Conservation (phyloP, 2,329 filamentous ascomycete genomes). For the Colletotrichum limetticola region DNA sequence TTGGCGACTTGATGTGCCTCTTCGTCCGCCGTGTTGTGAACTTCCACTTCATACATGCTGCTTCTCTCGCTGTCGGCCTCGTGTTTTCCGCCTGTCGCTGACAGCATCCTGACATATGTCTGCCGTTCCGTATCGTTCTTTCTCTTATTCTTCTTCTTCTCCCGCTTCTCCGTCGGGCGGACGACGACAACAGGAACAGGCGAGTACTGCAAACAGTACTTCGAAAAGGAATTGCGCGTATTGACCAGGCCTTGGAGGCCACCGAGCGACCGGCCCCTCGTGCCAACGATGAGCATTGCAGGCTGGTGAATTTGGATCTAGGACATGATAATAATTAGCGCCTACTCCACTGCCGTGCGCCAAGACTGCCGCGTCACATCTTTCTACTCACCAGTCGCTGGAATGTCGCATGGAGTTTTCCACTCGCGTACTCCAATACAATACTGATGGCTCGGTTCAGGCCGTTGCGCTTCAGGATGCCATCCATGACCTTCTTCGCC, state of each 20-base stretch:
- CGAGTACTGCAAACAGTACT: slow-evolving; percentile 94
- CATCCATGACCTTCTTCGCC: slow-evolving; percentile 78
- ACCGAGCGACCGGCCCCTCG: slow-evolving; percentile 83
- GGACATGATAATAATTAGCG: neutral
- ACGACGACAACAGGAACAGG: slow-evolving; percentile 95
- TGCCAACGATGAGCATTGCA: slow-evolving; percentile 90
- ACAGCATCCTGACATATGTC: slow-evolving; percentile 82
- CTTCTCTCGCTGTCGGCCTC: slow-evolving; percentile 67
- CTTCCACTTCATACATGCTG: slow-evolving; percentile 65
- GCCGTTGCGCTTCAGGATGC: slow-evolving; percentile 81
- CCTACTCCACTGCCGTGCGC: neutral
- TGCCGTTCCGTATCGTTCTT: slow-evolving; percentile 79
- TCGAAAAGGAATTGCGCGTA: slow-evolving; percentile 83
- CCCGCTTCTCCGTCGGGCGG: slow-evolving; percentile 84
- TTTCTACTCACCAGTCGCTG: slow-evolving; percentile 81
- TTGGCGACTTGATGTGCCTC: slow-evolving; percentile 74
- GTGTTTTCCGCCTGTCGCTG: slow-evolving; percentile 67
- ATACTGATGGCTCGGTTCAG: slow-evolving; percentile 86
- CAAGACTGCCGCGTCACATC: no score
- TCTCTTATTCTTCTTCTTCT: slow-evolving; percentile 90
- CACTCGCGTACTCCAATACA: slow-evolving; percentile 86
- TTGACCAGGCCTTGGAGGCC: slow-evolving; percentile 88
- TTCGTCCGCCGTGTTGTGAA: slow-evolving; percentile 66
- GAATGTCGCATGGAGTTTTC: slow-evolving; percentile 90
- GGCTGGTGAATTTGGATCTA: slow-evolving; percentile 94